Evolutionary conservation across 208 protist species (phyloP).

Genomic region (Porcisia deanei): DNA sequence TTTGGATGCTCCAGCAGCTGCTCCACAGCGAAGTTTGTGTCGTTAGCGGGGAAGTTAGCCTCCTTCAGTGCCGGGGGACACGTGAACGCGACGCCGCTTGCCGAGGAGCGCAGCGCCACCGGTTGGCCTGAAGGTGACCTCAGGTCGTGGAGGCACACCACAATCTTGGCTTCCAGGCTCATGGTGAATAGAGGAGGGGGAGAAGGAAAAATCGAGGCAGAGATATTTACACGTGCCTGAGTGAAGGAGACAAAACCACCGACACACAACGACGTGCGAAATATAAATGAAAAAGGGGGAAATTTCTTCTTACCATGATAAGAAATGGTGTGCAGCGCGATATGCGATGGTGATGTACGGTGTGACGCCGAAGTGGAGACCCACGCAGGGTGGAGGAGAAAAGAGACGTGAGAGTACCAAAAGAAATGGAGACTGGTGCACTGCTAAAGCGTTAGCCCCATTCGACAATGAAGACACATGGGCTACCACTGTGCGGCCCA

Average conservation of each 20-base stretch:
- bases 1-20: constrained; percentile 49
- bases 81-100: constrained; percentile 59
- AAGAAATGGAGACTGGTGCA: background rate
- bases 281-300: background rate
- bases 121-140: constrained; percentile 41
- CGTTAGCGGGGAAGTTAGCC: constrained; percentile 68
- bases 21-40: constrained; percentile 70
- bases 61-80: constrained; percentile 57
- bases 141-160: constrained; percentile 69
- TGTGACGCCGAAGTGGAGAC: background rate
- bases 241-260: background rate
- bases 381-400: background rate
- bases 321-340: background rate
- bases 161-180: constrained; percentile 72
- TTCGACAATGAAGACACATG: background rate
- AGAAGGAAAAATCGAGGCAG: background rate
- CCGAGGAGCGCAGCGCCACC: constrained; percentile 36
- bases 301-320: background rate
- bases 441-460: background rate
- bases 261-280: background rate
- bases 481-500: background rate
- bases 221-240: background rate
- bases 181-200: constrained; percentile 1
- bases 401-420: background rate
- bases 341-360: background rate